These are phyloP conservation scores for Teunomyces tritomae DNA, from an alignment of 805 yeast species.

Conservation along the genomic window DNA sequence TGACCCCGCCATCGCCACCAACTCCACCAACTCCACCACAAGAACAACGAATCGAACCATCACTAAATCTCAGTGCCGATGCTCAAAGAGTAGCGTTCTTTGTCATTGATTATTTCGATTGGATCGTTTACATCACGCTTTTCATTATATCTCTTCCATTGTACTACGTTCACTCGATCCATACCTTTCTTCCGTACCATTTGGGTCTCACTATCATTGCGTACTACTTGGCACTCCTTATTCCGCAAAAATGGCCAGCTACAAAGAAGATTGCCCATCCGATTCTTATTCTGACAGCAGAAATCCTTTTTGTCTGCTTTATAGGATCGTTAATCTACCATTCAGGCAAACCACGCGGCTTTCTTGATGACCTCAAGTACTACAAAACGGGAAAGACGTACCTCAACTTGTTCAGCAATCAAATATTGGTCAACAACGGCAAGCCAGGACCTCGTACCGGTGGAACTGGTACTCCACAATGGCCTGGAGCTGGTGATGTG, in stretches of 20 bases:
- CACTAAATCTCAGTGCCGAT: not conserved
- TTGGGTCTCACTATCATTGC: slow-evolving; percentile 56
- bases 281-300: slow-evolving; percentile 60
- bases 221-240: slow-evolving; percentile 49
- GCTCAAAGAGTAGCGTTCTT: slow-evolving; percentile 25
- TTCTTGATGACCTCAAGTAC: slow-evolving; percentile 47
- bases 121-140: slow-evolving; percentile 46
- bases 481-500: slow-evolving; percentile 85
- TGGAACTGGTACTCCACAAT: slow-evolving; percentile 34
- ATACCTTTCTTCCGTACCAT: slow-evolving; percentile 61
- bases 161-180: slow-evolving; percentile 48
- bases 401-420: slow-evolving; percentile 50
- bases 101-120: slow-evolving; percentile 50
- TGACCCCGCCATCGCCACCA: not conserved
- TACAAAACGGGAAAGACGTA: slow-evolving; percentile 73
- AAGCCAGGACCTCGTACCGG: slow-evolving; percentile 13
- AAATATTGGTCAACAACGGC: slow-evolving; percentile 28
- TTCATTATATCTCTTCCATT: slow-evolving; percentile 58
- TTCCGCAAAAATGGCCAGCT: slow-evolving; percentile 44
- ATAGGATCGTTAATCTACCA: slow-evolving; percentile 55
- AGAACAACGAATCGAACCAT: not conserved
- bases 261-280: slow-evolving; percentile 64
- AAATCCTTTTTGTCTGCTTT: slow-evolving; percentile 62
- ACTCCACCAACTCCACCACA: not conserved
- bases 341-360: slow-evolving; percentile 41